Evolutionary conservation across 139 green algal genomes (phyloP), one percentile per base, ranked within the genome.

Genomic region (Volvox africanus): DNA sequence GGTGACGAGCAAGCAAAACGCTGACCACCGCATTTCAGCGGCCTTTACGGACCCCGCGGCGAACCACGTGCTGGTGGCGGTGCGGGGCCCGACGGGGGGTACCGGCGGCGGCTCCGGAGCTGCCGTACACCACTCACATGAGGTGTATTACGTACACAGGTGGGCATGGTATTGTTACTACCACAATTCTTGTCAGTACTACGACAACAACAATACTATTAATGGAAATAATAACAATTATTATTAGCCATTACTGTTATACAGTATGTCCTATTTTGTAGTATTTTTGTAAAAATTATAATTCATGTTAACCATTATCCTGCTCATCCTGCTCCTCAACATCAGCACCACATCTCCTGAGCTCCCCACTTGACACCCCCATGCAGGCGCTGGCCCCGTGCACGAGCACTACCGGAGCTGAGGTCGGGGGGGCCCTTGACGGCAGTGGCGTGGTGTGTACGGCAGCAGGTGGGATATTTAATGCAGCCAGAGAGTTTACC

Each of bases 81-180:
- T 71, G 78, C 89, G 33, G 61, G 50, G 50, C 0, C 26, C 35
- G n/a, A 18, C n/a, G 2, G 79, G 68, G n/a, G 37, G 65, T 35
- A 44, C 37, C 24, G 67, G 67, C 21, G 83, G 83, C 37, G 67
- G 65, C 5, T 62, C 14, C 2, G 65, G 82, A 19, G 81, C 65
- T 28, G 65, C 24, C 76, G 76, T 20, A 19, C 26, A 19, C 17
- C 78, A 36, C 35, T 9, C 81, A 11, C 18, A 44, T 1, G 95
- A 98, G 80, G 91, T 90, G 6, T 90, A 92, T 11, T 96, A 98
- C 79, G 19, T 98, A 28, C 94, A 97, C 76, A 82, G 88, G n/a
- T 92, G 44, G 44, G 69, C 28, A 73, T 26, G 62, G 62, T 26
- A 69, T 3, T 28, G 65, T 73, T 28, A 28, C 65, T 55, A 55